Evolutionary conservation across 495 filamentous ascomycete species (phyloP).

Genomic region (Penicillium riverlandense): DNA sequence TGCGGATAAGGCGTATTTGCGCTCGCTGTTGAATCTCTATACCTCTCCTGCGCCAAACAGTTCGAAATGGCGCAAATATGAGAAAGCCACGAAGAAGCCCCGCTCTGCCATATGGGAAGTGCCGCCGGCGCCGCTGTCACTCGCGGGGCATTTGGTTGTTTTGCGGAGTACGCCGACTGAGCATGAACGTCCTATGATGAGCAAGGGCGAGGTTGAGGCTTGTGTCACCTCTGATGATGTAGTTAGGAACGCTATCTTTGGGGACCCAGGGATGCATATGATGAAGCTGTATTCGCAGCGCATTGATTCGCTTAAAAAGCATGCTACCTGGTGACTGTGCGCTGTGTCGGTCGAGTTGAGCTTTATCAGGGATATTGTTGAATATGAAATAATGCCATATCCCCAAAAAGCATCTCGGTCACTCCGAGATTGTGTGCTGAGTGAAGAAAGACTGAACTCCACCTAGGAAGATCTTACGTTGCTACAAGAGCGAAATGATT

Average conservation of each 20-base stretch:
- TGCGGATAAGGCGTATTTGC: conserved; percentile 67
- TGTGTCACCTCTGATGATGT: conserved; percentile 56
- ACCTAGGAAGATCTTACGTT: too few species aligned
- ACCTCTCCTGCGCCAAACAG: conserved; percentile 49
- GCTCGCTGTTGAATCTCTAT: conserved; percentile 63
- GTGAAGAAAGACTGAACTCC: too few species aligned
- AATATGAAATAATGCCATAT: too few species aligned
- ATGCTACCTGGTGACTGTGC: too few species aligned
- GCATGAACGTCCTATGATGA: conserved; percentile 2
- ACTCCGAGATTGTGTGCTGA: too few species aligned
- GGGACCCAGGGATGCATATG: conserved; percentile 69
- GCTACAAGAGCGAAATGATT: too few species aligned
- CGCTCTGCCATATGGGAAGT: conserved; percentile 43
- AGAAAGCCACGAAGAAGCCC: conserved; percentile 5
- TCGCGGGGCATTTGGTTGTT: conserved; percentile 70
- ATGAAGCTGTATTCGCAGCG: conserved; percentile 68
- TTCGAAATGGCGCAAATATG: not conserved
- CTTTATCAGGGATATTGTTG: too few species aligned
- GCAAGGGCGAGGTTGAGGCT: conserved; percentile 49
- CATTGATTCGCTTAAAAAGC: conserved; percentile 47
- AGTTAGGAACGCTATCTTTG: conserved; percentile 62
- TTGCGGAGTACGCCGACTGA: conserved; percentile 14
- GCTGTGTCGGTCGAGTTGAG: too few species aligned
- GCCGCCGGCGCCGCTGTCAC: conserved; percentile 54
- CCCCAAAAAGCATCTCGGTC: too few species aligned